A percentile compares a stretch with the other conserved stretches of the same genome.
phyloP scores from a whole-genome alignment of 2,329 filamentous ascomycete genomes.

The Ceratocystis harringtonii region DNA sequence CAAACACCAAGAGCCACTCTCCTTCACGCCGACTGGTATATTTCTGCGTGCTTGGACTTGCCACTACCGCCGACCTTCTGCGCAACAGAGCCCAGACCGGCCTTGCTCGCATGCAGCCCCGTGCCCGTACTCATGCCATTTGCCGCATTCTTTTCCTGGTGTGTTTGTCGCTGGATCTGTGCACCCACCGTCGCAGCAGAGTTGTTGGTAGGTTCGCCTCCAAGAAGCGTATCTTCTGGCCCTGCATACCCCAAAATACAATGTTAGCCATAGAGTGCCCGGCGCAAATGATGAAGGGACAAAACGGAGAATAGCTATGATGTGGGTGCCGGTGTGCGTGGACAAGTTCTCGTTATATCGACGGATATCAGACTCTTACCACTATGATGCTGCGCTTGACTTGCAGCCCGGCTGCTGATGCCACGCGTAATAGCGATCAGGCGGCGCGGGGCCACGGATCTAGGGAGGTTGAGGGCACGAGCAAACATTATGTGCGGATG shows the following conservation, averaged over 20 bases:
- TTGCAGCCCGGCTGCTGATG: background rate
- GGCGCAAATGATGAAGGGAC: too few species aligned
- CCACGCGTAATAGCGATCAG: background rate
- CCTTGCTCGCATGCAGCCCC: background rate
- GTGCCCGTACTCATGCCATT: too few species aligned
- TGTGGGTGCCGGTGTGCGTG: background rate
- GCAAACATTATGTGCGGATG: background rate
- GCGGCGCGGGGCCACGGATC: background rate
- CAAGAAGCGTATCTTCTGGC: slow-evolving; percentile 8
- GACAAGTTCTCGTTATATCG: background rate
- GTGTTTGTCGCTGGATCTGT: background rate
- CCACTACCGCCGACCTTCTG: background rate
- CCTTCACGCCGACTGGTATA: slow-evolving; percentile 4
- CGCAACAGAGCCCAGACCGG: background rate
- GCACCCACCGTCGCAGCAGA: background rate
- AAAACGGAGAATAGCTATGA: too few species aligned
- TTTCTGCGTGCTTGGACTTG: background rate
- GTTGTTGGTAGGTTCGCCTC: background rate
- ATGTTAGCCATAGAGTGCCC: too few species aligned
- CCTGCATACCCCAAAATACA: background rate
- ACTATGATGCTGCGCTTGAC: background rate
- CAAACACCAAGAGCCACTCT: background rate
- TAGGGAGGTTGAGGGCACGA: background rate
- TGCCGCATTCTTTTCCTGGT: background rate
- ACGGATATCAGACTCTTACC: background rate